A percentile compares a stretch with the other conserved stretches of the same genome.
Conservation (phyloP, 495 filamentous ascomycete species). For the Neohortaea acidophila region DNA sequence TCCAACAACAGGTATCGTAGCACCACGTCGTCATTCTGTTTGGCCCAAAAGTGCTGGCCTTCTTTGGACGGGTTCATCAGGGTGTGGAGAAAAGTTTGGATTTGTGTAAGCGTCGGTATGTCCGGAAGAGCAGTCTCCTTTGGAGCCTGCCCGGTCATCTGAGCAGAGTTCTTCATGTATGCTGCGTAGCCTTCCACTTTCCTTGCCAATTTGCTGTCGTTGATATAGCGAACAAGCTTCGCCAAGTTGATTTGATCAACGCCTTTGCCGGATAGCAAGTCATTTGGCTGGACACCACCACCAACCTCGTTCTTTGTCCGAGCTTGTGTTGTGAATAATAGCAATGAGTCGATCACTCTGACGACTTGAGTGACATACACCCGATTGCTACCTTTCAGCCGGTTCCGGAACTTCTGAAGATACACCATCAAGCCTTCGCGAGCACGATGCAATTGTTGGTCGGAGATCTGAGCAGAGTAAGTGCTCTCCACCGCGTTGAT, state of each 20-base stretch:
- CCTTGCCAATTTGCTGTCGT: conserved; percentile 82
- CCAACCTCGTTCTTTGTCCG: conserved; percentile 30
- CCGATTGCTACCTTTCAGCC: conserved; percentile 80
- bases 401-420: conserved; percentile 72
- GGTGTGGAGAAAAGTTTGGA: conserved; percentile 67
- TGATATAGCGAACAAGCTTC: conserved; percentile 71
- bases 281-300: conserved; percentile 49
- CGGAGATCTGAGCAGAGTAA: conserved; percentile 61
- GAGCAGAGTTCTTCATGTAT: conserved; percentile 37
- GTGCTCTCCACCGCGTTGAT: conserved; percentile 88
- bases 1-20: conserved; percentile 88
- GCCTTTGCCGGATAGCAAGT: conserved; percentile 66
- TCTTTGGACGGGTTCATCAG: conserved; percentile 81
- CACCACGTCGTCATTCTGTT: conserved; percentile 37
- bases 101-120: conserved; percentile 63
- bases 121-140: conserved; percentile 21
- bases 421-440: conserved; percentile 65
- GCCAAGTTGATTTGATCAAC: conserved; percentile 92
- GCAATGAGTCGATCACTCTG: conserved; percentile 62
- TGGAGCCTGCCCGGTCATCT: conserved; percentile 7
- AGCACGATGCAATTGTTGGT: conserved; percentile 54
- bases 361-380: conserved; percentile 81
- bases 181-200: conserved; percentile 81
- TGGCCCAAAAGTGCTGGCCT: conserved; percentile 70
- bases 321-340: conserved; percentile 41